Evolutionary conservation across 345 rosid genomes (phyloP), one percentile per base, ranked within the genome.

Genomic region (Dipteronia sinensis): DNA sequence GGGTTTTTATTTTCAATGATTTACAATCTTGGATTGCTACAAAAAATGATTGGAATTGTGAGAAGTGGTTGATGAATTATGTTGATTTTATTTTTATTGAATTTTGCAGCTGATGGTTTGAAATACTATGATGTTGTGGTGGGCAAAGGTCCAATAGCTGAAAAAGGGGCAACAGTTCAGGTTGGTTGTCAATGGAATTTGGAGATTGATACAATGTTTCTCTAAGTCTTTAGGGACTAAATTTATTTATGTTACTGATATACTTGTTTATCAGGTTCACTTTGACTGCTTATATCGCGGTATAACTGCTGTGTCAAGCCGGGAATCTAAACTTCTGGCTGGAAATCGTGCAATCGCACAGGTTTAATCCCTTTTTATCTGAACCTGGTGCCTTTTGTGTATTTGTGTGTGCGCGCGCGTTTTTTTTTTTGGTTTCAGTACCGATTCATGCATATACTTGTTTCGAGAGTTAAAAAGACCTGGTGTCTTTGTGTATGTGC

Each of bases 291-390:
- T 87, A 4, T 95, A 90, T 82, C 85, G 89, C 44, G 87, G 92
- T 22, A 83, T 95, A 25, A 93, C 98, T 1, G 98, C 91, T 38
- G 73, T 90, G 40, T 95, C 98, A 42, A 95, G 93, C 59, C 81
- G 98, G 19, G 99, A 93, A 81, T 95, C 99, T 38, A 95, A 95
- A 88, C 95, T 95, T 67, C 77, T 93, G 72, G 93, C 98, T 64
- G 98, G 98, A 69, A 95, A 95, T 72, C 98, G 98, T 40, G 88
- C 78, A 67, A 93, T 93, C 71, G 87, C 98, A n/a, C 96, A 93
- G 97, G 98, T 93, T 71, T 58, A 49, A 7, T 49, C 15, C 38
- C 17, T 47, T 58, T 34, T 29, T 58, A 67, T 58, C 71, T 42
- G 17, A 53, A 64, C 6, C 64, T 6, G 23, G 31, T 55, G 29